Evolutionary conservation across 108 stramenopile species (phyloP).

Genomic region (Ochromonas danica): DNA sequence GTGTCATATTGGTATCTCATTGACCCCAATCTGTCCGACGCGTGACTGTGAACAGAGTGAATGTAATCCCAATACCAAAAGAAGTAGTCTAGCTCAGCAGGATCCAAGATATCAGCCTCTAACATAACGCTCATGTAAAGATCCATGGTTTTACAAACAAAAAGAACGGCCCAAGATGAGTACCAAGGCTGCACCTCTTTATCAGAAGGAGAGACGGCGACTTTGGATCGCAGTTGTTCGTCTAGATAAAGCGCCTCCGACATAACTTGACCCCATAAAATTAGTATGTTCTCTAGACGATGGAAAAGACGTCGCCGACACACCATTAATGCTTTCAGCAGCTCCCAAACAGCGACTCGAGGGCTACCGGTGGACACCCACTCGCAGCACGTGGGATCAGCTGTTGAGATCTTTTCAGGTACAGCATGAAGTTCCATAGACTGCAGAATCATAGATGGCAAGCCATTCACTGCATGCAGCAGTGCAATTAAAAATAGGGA

Average conservation of each 20-base stretch:
- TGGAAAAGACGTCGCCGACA: neutral
- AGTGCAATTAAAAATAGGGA: too few relatives aligned
- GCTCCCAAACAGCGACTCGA: neutral
- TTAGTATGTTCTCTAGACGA: neutral
- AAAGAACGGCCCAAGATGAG: neutral
- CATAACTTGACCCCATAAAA: neutral
- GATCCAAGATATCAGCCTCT: neutral
- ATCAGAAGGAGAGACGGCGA: neutral
- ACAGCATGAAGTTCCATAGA: too few relatives aligned
- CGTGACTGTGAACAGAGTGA: neutral
- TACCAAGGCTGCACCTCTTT: neutral
- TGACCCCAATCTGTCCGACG: neutral
- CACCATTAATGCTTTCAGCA: neutral
- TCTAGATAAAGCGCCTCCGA: neutral
- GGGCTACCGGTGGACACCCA: neutral
- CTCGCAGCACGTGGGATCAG: too few relatives aligned
- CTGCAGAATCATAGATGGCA: too few relatives aligned
- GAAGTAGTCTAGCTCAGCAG: neutral
- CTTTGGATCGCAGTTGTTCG: neutral
- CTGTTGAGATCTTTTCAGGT: too few relatives aligned
- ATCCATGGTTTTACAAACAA: neutral
- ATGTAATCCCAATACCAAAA: slow-evolving; percentile 16
- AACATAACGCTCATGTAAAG: neutral
- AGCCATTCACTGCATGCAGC: too few relatives aligned
- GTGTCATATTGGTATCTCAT: neutral